phyloP scores from a whole-genome alignment of 768 basidiomycete genomes.

The Termitomyces sp. region DNA sequence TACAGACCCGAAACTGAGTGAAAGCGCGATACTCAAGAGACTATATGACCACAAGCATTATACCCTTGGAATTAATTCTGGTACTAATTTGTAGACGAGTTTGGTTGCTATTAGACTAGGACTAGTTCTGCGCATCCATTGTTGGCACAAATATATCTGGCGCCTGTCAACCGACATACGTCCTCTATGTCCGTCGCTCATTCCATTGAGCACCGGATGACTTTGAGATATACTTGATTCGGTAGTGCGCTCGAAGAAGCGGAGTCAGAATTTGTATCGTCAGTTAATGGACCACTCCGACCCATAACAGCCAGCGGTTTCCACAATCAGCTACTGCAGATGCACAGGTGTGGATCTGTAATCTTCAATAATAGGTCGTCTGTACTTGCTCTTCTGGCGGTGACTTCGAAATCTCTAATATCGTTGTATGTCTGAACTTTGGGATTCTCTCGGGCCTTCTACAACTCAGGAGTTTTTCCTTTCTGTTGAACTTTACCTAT shows the following conservation, averaged over 20 bases:
- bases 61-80: constrained; percentile 30
- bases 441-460: constrained; percentile 20
- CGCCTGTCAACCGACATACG: not conserved
- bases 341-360: not conserved
- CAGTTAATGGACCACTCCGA: not conserved
- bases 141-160: constrained; percentile 1
- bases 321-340: constrained; percentile 1
- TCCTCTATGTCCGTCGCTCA: not conserved
- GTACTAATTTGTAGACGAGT: constrained; percentile 27
- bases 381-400: not conserved
- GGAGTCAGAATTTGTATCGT: not conserved
- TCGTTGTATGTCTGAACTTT: constrained; percentile 25
- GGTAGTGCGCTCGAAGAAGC: not conserved
- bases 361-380: not conserved
- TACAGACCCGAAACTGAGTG: constrained; percentile 27
- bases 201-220: not conserved
- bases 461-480: constrained; percentile 48
- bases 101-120: constrained; percentile 8
- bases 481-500: constrained; percentile 58
- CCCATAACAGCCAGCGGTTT: constrained; percentile 1
- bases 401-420: not conserved
- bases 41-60: constrained; percentile 28
- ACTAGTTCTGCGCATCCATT: constrained; percentile 1
- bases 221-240: not conserved
- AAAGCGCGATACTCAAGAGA: constrained; percentile 11